Conservation (phyloP, 83 land plant species). For the Picea abies region DNA sequence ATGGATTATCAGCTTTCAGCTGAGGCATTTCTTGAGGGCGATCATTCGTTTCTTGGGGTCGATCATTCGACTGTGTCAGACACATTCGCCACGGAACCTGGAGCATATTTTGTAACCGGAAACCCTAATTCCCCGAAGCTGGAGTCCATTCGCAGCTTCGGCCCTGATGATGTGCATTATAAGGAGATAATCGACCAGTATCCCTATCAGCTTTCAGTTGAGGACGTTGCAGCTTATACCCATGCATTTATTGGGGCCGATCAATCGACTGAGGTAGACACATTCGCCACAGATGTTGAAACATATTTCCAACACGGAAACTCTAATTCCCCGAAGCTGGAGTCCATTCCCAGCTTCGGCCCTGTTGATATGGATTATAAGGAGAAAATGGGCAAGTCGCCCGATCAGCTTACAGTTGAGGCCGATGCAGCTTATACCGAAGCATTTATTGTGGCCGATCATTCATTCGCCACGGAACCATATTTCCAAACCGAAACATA, state of each 20-base stretch:
- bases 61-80: background rate
- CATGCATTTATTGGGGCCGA: no score
- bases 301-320: background rate
- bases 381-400: no score
- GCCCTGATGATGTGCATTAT: background rate
- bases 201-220: background rate
- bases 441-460: no score
- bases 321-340: slow-evolving; percentile 1
- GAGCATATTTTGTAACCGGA: background rate
- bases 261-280: background rate
- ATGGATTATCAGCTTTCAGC: background rate
- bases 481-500: no score
- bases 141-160: slow-evolving; percentile 13
- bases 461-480: no score
- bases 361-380: background rate
- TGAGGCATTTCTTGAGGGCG: no score
- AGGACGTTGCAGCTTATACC: no score
- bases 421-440: no score
- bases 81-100: background rate
- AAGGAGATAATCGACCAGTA: background rate
- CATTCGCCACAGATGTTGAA: background rate
- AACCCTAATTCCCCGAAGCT: slow-evolving; percentile 1
- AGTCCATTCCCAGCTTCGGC: slow-evolving; percentile 9
- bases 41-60: no score
- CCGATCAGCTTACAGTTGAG: no score